Conservation (phyloP, 306 rosid genomes). For the Trifolium repens region DNA sequence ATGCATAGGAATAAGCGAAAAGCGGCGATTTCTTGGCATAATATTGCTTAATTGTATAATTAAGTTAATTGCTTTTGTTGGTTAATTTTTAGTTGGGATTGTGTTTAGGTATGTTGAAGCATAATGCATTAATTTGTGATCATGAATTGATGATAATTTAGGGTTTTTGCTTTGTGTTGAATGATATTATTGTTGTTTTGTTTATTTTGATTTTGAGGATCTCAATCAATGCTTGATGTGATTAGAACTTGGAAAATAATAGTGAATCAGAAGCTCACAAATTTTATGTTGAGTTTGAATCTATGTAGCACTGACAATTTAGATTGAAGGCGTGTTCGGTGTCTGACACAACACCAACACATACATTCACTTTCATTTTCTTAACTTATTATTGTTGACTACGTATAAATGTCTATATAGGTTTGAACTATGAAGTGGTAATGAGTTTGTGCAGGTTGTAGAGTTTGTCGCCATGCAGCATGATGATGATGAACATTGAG, state of each 20-base stretch:
- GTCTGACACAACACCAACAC: not conserved
- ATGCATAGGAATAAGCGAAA: constrained; percentile 47
- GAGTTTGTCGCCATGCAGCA: constrained; percentile 62
- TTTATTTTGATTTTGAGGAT: not conserved
- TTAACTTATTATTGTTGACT: not conserved
- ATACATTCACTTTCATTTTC: not conserved
- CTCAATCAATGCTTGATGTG: not conserved
- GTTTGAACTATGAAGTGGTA: not conserved
- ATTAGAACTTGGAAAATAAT: not conserved
- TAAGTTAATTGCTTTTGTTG: constrained; percentile 19
- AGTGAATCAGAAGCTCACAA: not conserved
- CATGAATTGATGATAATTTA: constrained; percentile 15
- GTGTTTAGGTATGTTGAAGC: constrained; percentile 26
- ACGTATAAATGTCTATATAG: not conserved
- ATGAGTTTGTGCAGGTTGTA: constrained; percentile 60
- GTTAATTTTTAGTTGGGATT: constrained; percentile 9
- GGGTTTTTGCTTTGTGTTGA: constrained; percentile 8
- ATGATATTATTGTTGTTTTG: not conserved
- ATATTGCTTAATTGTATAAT: constrained; percentile 29
- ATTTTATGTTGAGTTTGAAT: not conserved
- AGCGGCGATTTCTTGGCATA: constrained; percentile 49
- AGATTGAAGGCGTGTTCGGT: not conserved
- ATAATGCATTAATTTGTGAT: constrained; percentile 10
- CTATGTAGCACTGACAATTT: not conserved
- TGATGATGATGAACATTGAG: constrained; percentile 54